A percentile compares a stretch with the other conserved stretches of the same genome.
These are phyloP conservation scores for Chalciporus pseudorubinellus DNA, from an alignment of 768 basidiomycete genomes.

Conservation along the genomic window DNA sequence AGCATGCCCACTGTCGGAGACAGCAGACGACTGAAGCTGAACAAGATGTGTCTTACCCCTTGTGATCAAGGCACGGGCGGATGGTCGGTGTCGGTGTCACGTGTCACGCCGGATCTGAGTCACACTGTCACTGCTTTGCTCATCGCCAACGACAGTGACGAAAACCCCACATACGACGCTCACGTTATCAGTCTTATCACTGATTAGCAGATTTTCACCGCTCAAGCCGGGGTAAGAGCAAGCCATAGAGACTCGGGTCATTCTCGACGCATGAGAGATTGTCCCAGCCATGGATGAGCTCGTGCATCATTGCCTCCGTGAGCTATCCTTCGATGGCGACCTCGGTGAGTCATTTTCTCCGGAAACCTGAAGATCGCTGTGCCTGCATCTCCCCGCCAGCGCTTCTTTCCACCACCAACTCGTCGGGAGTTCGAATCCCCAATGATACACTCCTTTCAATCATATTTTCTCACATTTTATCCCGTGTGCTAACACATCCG, in stretches of 20 bases:
- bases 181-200: neutral
- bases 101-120: neutral
- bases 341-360: constrained; percentile 58
- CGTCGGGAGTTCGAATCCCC: constrained; percentile 44
- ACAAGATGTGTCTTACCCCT: no score
- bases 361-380: neutral
- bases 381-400: neutral
- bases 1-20: no score
- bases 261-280: neutral
- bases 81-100: neutral
- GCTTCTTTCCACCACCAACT: neutral
- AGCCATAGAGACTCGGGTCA: neutral
- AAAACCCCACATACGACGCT: neutral
- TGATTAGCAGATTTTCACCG: constrained; percentile 4
- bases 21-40: no score
- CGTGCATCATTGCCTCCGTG: constrained; percentile 77
- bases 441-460: constrained; percentile 19
- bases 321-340: constrained; percentile 89
- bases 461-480: constrained; percentile 20
- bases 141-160: neutral
- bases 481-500: constrained; percentile 10
- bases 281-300: constrained; percentile 75
- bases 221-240: no score
- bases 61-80: neutral
- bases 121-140: neutral